phyloP scores from a whole-genome alignment of 2,329 filamentous ascomycete genomes.

The Chrysoporthe deuterocubensis region DNA sequence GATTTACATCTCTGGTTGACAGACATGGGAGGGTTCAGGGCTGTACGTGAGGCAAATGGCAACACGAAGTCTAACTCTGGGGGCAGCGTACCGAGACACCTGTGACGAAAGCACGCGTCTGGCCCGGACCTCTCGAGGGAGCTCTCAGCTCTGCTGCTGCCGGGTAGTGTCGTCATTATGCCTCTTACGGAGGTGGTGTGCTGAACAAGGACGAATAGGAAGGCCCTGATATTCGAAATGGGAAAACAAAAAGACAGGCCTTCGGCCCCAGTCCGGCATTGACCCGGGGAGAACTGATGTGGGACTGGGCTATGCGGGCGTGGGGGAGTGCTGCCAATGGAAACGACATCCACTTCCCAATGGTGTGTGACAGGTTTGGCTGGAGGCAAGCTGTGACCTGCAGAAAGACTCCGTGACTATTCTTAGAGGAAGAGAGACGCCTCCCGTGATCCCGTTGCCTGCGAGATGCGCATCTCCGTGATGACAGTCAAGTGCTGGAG shows the following conservation, averaged over 20 bases:
- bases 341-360: background rate
- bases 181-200: constrained; percentile 15
- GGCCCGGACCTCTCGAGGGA: background rate
- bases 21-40: constrained; percentile 1
- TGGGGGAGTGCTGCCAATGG: constrained; percentile 3
- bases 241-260: constrained; percentile 15
- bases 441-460: background rate
- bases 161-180: constrained; percentile 27
- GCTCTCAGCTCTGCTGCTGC: constrained; percentile 7
- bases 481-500: constrained; percentile 13
- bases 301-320: constrained; percentile 11
- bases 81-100: constrained; percentile 13
- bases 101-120: constrained; percentile 21
- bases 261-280: constrained; percentile 20
- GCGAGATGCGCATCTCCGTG: background rate
- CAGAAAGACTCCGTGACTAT: constrained; percentile 15
- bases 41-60: constrained; percentile 11
- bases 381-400: constrained; percentile 2
- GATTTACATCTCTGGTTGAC: background rate
- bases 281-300: constrained; percentile 6
- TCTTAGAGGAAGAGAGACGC: constrained; percentile 1
- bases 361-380: background rate
- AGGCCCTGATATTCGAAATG: constrained; percentile 12
- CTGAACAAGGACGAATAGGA: constrained; percentile 22
- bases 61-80: background rate